Evolutionary conservation across 2,329 filamentous ascomycete genomes (phyloP).

Genomic region (Pseudogymnoascus sp.): DNA sequence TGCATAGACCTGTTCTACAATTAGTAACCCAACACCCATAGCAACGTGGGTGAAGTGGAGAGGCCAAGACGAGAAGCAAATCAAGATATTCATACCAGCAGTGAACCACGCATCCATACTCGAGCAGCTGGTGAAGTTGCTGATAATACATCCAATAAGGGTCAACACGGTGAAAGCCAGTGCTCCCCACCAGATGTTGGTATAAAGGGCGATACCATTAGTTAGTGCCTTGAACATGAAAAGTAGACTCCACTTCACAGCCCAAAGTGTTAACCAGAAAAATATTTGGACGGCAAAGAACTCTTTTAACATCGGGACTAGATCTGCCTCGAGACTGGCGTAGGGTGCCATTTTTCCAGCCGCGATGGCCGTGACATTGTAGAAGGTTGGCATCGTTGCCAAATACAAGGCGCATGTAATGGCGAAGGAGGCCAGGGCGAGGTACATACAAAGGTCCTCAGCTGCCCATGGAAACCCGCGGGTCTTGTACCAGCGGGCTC

Average conservation of each 20-base stretch:
- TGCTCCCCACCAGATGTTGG: constrained; percentile 3
- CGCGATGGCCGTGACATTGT: constrained; percentile 25
- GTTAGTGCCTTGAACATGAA: constrained; percentile 5
- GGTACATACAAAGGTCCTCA: constrained; percentile 15
- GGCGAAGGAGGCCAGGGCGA: constrained; percentile 25
- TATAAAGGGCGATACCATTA: neutral
- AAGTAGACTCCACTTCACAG: constrained; percentile 9
- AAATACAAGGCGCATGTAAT: constrained; percentile 30
- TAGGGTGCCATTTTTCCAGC: constrained; percentile 24
- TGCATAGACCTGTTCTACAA: constrained; percentile 4
- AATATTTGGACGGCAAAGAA: constrained; percentile 27
- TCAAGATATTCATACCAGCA: constrained; percentile 6
- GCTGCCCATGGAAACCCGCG: constrained; percentile 12
- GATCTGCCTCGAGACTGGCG: constrained; percentile 28
- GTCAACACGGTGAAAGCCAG: constrained; percentile 22
- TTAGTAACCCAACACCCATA: neutral
- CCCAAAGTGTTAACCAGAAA: constrained; percentile 11
- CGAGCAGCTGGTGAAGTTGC: constrained; percentile 30
- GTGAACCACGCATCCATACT: constrained; percentile 34
- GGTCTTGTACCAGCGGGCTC: constrained; percentile 15
- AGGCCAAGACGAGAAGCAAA: neutral
- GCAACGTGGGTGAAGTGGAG: neutral
- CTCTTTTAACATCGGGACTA: constrained; percentile 28
- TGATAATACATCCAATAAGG: constrained; percentile 32
- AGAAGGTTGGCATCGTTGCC: constrained; percentile 30